Evolutionary conservation across 164 flowering plant species (phyloP).

Genomic region (Nymphaea thermarum): DNA sequence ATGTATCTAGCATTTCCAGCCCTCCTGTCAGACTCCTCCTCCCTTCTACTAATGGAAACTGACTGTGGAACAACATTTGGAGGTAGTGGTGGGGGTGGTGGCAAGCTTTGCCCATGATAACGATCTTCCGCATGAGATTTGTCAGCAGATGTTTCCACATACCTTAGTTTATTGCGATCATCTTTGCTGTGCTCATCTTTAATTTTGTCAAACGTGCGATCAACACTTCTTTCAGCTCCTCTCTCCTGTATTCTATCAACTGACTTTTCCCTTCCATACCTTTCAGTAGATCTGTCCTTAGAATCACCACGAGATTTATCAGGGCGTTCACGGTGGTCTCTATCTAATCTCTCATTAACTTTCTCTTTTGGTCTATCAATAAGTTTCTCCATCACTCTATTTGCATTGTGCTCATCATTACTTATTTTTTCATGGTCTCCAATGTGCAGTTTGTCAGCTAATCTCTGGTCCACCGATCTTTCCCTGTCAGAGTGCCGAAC

Average conservation of each 20-base stretch:
- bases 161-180: constrained; percentile 49
- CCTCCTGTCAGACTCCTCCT: constrained; percentile 83
- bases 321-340: constrained; percentile 57
- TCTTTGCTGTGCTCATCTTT: constrained; percentile 71
- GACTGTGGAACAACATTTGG: constrained; percentile 81
- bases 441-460: constrained; percentile 20
- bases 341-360: constrained; percentile 58
- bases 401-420: constrained; percentile 35
- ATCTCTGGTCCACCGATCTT: constrained; percentile 9
- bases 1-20: constrained; percentile 53
- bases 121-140: constrained; percentile 68
- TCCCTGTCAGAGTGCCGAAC: constrained; percentile 50
- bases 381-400: constrained; percentile 12
- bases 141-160: constrained; percentile 43
- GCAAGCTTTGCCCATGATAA: constrained; percentile 75
- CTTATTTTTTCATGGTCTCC: constrained; percentile 41
- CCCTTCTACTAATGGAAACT: constrained; percentile 51
- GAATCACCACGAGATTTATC: constrained; percentile 23
- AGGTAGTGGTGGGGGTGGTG: constrained; percentile 97
- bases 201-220: constrained; percentile 34
- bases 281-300: constrained; percentile 78
- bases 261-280: constrained; percentile 77
- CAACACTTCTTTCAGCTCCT: constrained; percentile 43
- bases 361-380: constrained; percentile 68
- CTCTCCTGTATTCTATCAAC: constrained; percentile 42